Evolutionary conservation across 352 stramenopile species (phyloP).

Genomic region (Thalassiosira allenii): DNA sequence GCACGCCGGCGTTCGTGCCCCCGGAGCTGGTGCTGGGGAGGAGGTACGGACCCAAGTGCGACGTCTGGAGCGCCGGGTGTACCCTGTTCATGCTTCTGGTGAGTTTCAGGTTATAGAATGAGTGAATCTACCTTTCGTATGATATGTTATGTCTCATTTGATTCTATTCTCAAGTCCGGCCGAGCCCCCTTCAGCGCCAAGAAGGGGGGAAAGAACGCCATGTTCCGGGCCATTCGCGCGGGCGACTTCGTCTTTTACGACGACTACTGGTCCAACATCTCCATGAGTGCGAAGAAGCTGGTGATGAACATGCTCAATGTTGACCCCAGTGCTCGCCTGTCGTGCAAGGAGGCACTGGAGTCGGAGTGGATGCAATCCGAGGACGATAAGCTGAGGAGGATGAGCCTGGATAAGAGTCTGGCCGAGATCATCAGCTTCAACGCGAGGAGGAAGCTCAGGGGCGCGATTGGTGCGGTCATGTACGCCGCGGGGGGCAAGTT

Average conservation of each 20-base stretch:
- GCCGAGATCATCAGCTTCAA: conserved; percentile 85
- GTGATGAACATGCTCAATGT: conserved; percentile 93
- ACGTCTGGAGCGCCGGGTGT: conserved; percentile 95
- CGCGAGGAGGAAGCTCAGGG: conserved; percentile 77
- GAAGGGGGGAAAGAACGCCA: conserved; percentile 86
- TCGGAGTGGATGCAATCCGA: conserved; percentile 77
- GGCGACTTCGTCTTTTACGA: conserved; percentile 89
- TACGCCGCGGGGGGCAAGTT: conserved; percentile 44
- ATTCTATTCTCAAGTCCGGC: too few relatives aligned
- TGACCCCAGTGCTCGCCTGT: conserved; percentile 88
- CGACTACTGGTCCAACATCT: conserved; percentile 92
- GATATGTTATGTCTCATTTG: too few relatives aligned
- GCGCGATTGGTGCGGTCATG: conserved; percentile 75
- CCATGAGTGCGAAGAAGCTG: conserved; percentile 91
- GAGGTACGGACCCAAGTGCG: conserved; percentile 91
- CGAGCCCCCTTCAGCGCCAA: conserved; percentile 89
- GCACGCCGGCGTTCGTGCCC: conserved; percentile 96
- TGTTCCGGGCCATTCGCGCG: conserved; percentile 88
- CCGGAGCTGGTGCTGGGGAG: conserved; percentile 93
- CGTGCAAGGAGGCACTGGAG: conserved; percentile 69
- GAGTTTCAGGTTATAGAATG: too few relatives aligned
- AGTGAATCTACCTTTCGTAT: too few relatives aligned
- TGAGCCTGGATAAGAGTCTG: conserved; percentile 74
- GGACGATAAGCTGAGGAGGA: conserved; percentile 61
- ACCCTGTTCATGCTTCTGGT: conserved; percentile 93